phyloP scores from a whole-genome alignment of 2,329 filamentous ascomycete species.

The Diaporthe citriasiana region DNA sequence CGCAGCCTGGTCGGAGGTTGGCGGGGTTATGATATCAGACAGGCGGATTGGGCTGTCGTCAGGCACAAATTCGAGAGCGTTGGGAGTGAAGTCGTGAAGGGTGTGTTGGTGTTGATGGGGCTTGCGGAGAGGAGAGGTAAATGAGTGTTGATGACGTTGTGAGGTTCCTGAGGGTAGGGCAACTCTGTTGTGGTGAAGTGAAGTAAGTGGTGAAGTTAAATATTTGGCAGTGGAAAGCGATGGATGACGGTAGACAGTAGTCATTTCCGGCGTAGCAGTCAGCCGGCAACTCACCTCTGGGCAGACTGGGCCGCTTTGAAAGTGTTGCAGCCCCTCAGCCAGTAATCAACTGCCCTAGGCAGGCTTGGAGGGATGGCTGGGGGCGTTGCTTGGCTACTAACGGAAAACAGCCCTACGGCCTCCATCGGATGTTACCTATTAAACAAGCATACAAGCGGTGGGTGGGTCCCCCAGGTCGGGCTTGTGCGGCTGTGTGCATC shows the following conservation, averaged over 20 bases:
- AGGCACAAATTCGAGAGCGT: background rate
- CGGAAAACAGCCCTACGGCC: background rate
- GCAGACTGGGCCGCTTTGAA: conserved; percentile 44
- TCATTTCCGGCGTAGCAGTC: conserved; percentile 46
- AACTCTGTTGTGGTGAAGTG: conserved; percentile 1
- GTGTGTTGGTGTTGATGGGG: background rate
- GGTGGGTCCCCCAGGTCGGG: background rate
- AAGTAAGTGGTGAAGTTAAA: conserved; percentile 37
- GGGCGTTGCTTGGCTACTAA: conserved; percentile 5
- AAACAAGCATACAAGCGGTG: background rate
- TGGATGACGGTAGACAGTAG: conserved; percentile 50
- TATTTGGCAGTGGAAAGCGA: conserved; percentile 47
- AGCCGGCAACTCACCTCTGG: conserved; percentile 52
- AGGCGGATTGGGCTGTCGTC: conserved; percentile 42
- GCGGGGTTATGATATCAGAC: conserved; percentile 38
- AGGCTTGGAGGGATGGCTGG: background rate
- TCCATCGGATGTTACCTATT: background rate
- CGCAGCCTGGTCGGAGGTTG: conserved; percentile 35
- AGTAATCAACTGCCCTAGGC: background rate
- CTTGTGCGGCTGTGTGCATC: conserved; percentile 10
- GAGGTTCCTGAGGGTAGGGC: conserved; percentile 2
- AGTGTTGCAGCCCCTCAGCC: conserved; percentile 16
- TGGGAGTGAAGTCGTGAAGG: background rate
- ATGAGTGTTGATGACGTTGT: conserved; percentile 35
- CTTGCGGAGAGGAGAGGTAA: background rate